Base-by-base conservation (phyloP, 176 grass and related monocot genomes). In the Carex scoparia region DNA sequence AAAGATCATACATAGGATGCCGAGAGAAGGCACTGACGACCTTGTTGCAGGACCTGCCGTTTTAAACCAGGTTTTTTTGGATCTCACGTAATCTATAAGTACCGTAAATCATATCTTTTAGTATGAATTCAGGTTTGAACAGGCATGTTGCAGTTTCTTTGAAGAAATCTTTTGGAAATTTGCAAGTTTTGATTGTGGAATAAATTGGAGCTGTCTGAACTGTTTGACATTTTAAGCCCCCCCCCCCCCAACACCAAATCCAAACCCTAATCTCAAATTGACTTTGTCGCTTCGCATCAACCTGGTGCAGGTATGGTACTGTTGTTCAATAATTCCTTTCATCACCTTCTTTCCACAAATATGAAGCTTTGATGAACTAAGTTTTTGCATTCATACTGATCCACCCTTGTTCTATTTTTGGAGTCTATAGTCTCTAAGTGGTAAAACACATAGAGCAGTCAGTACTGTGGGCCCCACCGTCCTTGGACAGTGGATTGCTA, bases 41-140 rank as follows among this genome's bases (percentile, higher is more conserved):
- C 13, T 79, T 79, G 12, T 51, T 15, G 23, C 74, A 79, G 74
- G 69, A 33, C 74, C 30, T 35, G 23, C 13, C 53, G 58, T 33
- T 79, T 79, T 79, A 31, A 33, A 58, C 74, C 74, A 79, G 74
- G 74, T 58, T 58, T 1, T 58, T 77, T 77, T 37, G 13, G 28
- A 35, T 78, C 74, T 78, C 51, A 55, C 28, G 1, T 58, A 56
- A 13, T 53, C 46, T 79, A 16, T n/a, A 4, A 57, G 28, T 11
- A 57, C 30, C 27, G 0, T 57, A 31, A 79, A 79, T 79, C 74
- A 37, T 79, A 79, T 57, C 23, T 57, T 15, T 58, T 31, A 79
- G 53, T 56, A 57, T 19, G 16, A 10, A 72, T 72, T 72, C 16
- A 72, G 38, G 7, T 46, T 40, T 48, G 69, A 18, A 79, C 53